Percentiles rank a stretch among this genome's conserved stretches.
Evolutionary conservation across 1,284 basidiomycete genomes (phyloP).

Genomic region (Moesziomyces antarcticus): DNA sequence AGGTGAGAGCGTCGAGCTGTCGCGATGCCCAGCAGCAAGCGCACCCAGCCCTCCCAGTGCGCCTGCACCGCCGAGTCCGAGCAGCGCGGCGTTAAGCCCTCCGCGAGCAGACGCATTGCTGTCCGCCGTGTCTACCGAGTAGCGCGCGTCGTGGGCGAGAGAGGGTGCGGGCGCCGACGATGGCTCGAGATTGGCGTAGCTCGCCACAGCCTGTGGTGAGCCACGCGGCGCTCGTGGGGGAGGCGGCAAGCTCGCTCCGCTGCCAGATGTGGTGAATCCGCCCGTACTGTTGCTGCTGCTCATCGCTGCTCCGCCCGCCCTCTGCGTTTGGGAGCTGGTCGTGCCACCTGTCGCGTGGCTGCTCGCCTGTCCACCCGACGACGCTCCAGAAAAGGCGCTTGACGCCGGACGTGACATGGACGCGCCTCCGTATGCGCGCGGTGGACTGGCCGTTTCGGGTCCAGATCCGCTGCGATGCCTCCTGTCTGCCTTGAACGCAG

Average conservation of each 20-base stretch:
- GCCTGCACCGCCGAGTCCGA: slow-evolving; percentile 34
- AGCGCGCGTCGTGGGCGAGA: slow-evolving; percentile 1
- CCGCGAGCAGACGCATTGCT: slow-evolving; percentile 10
- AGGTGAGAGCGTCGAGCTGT: slow-evolving; percentile 20
- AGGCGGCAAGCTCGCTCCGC: slow-evolving; percentile 36
- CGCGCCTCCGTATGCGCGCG: background rate
- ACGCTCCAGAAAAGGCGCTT: slow-evolving; percentile 5
- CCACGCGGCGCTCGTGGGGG: slow-evolving; percentile 37
- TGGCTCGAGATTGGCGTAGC: slow-evolving; percentile 15
- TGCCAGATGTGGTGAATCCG: slow-evolving; percentile 27
- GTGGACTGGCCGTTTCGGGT: background rate
- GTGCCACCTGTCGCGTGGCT: slow-evolving; percentile 9
- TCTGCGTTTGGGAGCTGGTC: slow-evolving; percentile 8
- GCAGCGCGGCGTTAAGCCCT: slow-evolving; percentile 27
- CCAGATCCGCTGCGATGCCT: background rate
- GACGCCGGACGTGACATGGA: slow-evolving; percentile 13
- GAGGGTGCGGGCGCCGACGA: background rate
- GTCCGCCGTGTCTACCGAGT: slow-evolving; percentile 21
- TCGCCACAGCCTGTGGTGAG: slow-evolving; percentile 5
- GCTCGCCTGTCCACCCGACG: slow-evolving; percentile 3
- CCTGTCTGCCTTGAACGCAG: slow-evolving; percentile 2
- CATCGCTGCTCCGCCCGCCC: slow-evolving; percentile 7
- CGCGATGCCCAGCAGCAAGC: slow-evolving; percentile 51
- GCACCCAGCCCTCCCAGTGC: slow-evolving; percentile 44
- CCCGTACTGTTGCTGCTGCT: slow-evolving; percentile 54